Evolutionary conservation across 257 asterid species (phyloP).

Genomic region (Lavandula angustifolia): DNA sequence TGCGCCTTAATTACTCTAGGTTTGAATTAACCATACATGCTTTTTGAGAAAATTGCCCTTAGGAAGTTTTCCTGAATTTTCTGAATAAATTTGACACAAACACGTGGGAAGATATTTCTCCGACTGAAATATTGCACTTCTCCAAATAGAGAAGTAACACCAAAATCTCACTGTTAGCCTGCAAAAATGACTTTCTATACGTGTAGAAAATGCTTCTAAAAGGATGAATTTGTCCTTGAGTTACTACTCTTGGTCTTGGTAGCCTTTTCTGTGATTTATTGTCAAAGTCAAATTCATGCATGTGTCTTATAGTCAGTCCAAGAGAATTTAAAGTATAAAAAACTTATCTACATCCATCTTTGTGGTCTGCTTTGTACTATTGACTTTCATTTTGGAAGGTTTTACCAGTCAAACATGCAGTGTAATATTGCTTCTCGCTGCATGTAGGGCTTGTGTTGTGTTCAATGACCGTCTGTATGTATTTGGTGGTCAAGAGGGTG

Average conservation of each 20-base stretch:
- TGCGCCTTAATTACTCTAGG: neutral
- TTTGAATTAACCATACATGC: too few relatives aligned
- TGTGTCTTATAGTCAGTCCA: constrained; percentile 2
- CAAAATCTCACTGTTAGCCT: neutral
- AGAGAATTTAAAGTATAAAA: neutral
- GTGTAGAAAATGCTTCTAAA: constrained; percentile 2
- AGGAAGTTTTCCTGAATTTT: constrained; percentile 1
- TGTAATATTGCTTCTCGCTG: constrained; percentile 7
- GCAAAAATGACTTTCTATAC: neutral
- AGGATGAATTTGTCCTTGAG: constrained; percentile 13
- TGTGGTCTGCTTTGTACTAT: neutral
- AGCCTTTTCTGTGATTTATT: neutral
- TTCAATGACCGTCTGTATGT: constrained; percentile 63
- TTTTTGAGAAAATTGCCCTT: neutral
- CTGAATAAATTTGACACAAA: neutral
- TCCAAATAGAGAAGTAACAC: neutral
- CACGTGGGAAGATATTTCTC: neutral
- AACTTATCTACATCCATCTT: neutral
- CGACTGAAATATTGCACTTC: neutral
- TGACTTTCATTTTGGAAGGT: constrained; percentile 9
- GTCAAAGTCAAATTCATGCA: neutral
- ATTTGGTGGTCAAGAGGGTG: constrained; percentile 94
- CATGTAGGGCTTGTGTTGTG: constrained; percentile 80
- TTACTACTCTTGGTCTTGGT: constrained; percentile 9
- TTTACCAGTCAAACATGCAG: constrained; percentile 24